A percentile compares a stretch with the other conserved stretches of the same genome.
phyloP scores from a whole-genome alignment of 208 protist species.

The Trypanosoma boissoni region DNA sequence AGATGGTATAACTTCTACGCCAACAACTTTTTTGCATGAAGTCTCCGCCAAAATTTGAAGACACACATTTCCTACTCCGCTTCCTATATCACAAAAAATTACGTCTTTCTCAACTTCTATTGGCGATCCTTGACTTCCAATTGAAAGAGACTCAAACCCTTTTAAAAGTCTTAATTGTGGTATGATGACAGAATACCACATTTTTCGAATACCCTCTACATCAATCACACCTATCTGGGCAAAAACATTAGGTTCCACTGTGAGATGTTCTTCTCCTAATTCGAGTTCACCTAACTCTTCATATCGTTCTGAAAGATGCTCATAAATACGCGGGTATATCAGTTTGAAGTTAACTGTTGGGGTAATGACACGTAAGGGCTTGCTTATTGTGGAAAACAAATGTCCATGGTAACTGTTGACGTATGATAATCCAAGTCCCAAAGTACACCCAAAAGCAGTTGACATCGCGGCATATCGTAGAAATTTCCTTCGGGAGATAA shows the following conservation, averaged over 20 bases:
- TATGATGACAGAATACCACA: slow-evolving; percentile 69
- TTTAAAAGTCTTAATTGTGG: slow-evolving; percentile 29
- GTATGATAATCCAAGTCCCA: slow-evolving; percentile 39
- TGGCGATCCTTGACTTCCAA: slow-evolving; percentile 23
- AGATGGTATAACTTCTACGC: slow-evolving; percentile 76
- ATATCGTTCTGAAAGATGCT: slow-evolving; percentile 53
- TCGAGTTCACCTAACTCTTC: slow-evolving; percentile 58
- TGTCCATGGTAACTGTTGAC: slow-evolving; percentile 51
- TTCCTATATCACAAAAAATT: slow-evolving; percentile 88
- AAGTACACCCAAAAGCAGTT: slow-evolving; percentile 7
- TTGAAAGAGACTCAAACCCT: slow-evolving; percentile 9
- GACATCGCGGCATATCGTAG: slow-evolving; percentile 11
- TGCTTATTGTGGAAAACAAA: slow-evolving; percentile 46
- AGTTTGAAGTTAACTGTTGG: slow-evolving; percentile 44
- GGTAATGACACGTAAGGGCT: slow-evolving; percentile 27
- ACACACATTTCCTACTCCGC: slow-evolving; percentile 79
- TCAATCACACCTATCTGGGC: slow-evolving; percentile 77
- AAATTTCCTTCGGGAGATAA: neutral
- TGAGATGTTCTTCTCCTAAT: slow-evolving; percentile 61
- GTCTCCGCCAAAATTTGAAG: slow-evolving; percentile 80
- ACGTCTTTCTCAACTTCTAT: slow-evolving; percentile 41
- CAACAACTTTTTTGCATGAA: slow-evolving; percentile 61
- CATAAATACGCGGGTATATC: slow-evolving; percentile 50
- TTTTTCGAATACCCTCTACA: slow-evolving; percentile 59
- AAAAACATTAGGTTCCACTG: slow-evolving; percentile 74